Evolutionary conservation across 2,329 filamentous ascomycete species (phyloP), one percentile per base, ranked within the genome.

Genomic region (Orbilia oligospora): DNA sequence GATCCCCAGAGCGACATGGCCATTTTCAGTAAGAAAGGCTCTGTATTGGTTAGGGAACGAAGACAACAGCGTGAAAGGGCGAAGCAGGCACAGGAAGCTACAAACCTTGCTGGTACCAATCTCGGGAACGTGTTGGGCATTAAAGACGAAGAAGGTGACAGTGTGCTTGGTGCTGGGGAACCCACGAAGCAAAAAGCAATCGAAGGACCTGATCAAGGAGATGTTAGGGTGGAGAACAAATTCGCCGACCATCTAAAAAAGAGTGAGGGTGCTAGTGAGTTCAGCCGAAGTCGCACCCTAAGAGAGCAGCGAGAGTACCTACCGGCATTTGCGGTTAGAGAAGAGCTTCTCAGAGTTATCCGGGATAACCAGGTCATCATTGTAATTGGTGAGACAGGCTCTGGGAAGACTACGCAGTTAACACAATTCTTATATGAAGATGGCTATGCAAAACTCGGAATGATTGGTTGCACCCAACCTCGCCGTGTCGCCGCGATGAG

Each of bases 1-100:
- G 96, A 99, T 84, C 91, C 92, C 27, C 95, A 98, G 85, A 99
- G 97, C 83, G 96, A 99, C 83, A 97, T 99, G 96, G 96, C 96
- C 0, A 94, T 99, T 0, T 98, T 98, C 82, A 97, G 94, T 85
- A 89, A 95, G 51, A 97, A 97, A 84, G 96, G 96, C 0, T 98
- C 95, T 83, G 92, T 90, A 82, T 94, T 97, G 1, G 96, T 99
- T 12, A 93, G 92, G 82, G 96, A 99, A 82, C 91, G 92, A 81
- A 88, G 97, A 49, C 94, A 97, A 84, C 94, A 97, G 84, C 92
- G 94, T 80, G 96, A 99, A 84, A 90, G 96, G 49, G 93, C 97
- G 83, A 93, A 94, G 82, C 95, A 98, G 84, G 95, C 96, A 0
- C 94, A 97, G 83, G 92, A 98, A 83, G 95, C 96, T 5, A 98